A percentile compares a stretch with the other conserved stretches of the same genome.
phyloP scores from a whole-genome alignment of 148 eudicot genomes.

The Diospyros lotus region DNA sequence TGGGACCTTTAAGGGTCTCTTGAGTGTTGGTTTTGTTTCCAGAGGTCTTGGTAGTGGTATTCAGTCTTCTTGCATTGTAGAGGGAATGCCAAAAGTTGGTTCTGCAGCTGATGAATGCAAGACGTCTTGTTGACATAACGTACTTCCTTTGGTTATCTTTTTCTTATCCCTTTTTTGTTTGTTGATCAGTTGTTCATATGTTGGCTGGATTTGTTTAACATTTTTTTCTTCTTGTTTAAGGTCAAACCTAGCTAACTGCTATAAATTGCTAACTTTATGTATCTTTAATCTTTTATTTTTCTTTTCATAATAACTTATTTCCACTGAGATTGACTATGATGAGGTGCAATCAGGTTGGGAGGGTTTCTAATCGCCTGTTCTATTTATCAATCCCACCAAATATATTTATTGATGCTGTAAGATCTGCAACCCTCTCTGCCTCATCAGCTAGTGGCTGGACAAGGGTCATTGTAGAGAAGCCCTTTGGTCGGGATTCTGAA shows the following conservation, averaged over 20 bases:
- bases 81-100: too few relatives aligned
- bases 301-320: neutral
- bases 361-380: conserved; percentile 83
- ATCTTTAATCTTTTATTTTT: neutral
- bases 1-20: too few relatives aligned
- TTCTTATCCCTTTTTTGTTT: too few relatives aligned
- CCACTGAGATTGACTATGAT: conserved; percentile 7
- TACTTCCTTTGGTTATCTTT: too few relatives aligned
- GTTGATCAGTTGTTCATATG: neutral
- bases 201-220: neutral
- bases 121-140: too few relatives aligned
- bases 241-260: neutral
- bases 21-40: too few relatives aligned
- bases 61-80: too few relatives aligned
- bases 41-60: too few relatives aligned
- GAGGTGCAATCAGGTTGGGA: conserved; percentile 56
- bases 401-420: conserved; percentile 86
- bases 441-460: conserved; percentile 92
- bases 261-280: neutral
- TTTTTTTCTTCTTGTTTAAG: neutral
- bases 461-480: conserved; percentile 95
- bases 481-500: conserved; percentile 97
- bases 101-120: too few relatives aligned
- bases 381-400: conserved; percentile 96
- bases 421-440: conserved; percentile 83